Evolutionary conservation across 2,329 filamentous ascomycete genomes (phyloP), one percentile per base, ranked within the genome.

Genomic region (Aspergillus sp.): DNA sequence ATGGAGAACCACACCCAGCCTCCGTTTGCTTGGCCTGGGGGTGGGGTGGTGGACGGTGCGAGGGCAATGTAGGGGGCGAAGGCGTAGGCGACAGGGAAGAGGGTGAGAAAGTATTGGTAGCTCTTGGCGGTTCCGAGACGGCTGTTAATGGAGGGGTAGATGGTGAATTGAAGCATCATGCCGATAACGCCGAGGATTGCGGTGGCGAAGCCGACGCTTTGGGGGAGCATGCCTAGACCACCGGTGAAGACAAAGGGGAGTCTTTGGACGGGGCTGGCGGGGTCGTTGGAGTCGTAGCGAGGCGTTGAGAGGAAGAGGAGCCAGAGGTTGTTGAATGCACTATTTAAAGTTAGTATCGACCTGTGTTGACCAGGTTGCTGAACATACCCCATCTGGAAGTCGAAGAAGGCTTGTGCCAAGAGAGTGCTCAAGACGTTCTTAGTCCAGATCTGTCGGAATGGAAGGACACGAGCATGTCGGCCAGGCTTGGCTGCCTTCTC

Each of bases 261-360:
- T 61, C 54, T 76, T 63, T 69, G 78, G 57, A 83, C 77, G 64
- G 81, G 72, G 22, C 72, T 71, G 15, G 72, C 68, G 11, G 80
- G 76, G 77, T 78, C 74, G 49, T 72, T 70, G 15, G 71, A 45
- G 47, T 78, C 75, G 58, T 77, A 87, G 7, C 89, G 88, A 0
- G 89, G 88, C 0, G 90, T 91, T 1, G 90, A 92, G 49, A 93
- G 84, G 77, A 93, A 93, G 51, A 92, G 84, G 54, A 90, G 88
- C 88, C 89, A 92, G 23, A 93, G 83, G 19, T 89, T 88, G 72
- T 91, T 89, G 79, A 92, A 93, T 30, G 89, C 89, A 64, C 87
- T 88, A 71, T 9, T n/a, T 34, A 67, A 51, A 15, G 19, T 57
- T 15, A 57, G 47, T 23, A 19, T 30, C 5, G 41, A n/a, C 30